phyloP scores from a whole-genome alignment of 192 early-diverging fungal genomes.

The Irineochytrium annulatum region DNA sequence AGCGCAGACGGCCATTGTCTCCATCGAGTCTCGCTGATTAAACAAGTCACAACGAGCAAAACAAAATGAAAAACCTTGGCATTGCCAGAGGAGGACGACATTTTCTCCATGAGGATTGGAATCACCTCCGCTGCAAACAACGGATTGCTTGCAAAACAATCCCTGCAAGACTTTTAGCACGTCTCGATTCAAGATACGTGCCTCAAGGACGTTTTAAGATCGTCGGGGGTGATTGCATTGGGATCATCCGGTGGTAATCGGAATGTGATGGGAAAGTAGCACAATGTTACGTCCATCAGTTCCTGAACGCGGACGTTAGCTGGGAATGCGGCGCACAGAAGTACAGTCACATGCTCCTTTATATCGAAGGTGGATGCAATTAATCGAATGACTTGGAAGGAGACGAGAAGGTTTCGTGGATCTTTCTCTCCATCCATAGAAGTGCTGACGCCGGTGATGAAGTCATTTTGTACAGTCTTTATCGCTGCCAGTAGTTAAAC shows the following conservation, averaged over 20 bases:
- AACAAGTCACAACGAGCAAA: conserved; percentile 1
- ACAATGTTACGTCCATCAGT: conserved; percentile 94
- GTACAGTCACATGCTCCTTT: conserved; percentile 69
- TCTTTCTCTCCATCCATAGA: conserved; percentile 98
- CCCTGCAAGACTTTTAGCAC: conserved; percentile 9
- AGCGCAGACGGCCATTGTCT: conserved; percentile 75
- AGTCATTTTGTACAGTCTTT: conserved; percentile 24
- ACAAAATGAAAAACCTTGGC: conserved; percentile 67
- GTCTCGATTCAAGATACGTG: conserved; percentile 17
- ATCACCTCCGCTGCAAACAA: conserved; percentile 55
- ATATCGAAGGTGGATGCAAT: conserved; percentile 78
- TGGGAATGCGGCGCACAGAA: conserved; percentile 20
- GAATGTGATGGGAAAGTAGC: conserved; percentile 99
- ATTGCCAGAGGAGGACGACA: conserved; percentile 74
- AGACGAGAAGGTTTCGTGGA: conserved; percentile 87
- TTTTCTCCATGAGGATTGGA: conserved; percentile 86
- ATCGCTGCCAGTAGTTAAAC: conserved; percentile 7
- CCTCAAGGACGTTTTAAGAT: conserved; percentile 78
- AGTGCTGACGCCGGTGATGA: conserved; percentile 62
- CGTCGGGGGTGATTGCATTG: conserved; percentile 88
- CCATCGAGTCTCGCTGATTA: conserved; percentile 79
- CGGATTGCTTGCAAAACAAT: conserved; percentile 74
- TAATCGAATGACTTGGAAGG: conserved; percentile 70
- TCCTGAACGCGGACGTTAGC: conserved; percentile 46
- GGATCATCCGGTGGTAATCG: conserved; percentile 92